These are phyloP conservation scores for Sophora flavescens DNA, from an alignment of 306 rosid species.

Conservation along the genomic window DNA sequence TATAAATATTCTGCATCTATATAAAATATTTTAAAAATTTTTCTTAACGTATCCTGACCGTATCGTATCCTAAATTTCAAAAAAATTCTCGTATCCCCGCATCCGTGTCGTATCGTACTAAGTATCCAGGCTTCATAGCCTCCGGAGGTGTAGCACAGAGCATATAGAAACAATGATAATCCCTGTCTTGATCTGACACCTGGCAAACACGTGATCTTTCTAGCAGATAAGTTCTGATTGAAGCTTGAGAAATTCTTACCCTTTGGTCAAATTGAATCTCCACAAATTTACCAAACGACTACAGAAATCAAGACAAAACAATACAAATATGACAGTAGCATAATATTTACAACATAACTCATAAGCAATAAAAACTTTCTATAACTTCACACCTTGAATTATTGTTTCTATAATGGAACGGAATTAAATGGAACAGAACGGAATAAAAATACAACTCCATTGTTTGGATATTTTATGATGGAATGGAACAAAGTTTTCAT, in stretches of 20 bases:
- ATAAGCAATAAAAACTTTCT: conserved; percentile 21
- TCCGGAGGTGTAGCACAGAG: conserved; percentile 95
- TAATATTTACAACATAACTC: conserved; percentile 29
- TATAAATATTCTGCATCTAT: too few relatives aligned
- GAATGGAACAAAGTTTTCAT: too few relatives aligned
- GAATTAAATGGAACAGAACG: too few relatives aligned
- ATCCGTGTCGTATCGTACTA: too few relatives aligned
- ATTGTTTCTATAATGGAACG: too few relatives aligned
- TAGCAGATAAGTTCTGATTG: conserved; percentile 93
- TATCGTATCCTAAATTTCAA: too few relatives aligned
- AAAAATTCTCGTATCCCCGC: too few relatives aligned
- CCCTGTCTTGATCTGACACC: conserved; percentile 97
- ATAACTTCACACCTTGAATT: conserved; percentile 81
- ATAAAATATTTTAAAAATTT: too few relatives aligned
- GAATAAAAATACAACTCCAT: too few relatives aligned
- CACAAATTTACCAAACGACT: conserved; percentile 99
- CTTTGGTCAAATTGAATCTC: conserved; percentile 94
- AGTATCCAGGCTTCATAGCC: too few relatives aligned
- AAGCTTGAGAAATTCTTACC: conserved; percentile 99
- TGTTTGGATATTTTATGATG: too few relatives aligned
- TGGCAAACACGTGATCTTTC: conserved; percentile 99
- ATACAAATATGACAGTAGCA: conserved; percentile 37
- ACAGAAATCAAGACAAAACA: conserved; percentile 47
- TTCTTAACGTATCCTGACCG: too few relatives aligned
- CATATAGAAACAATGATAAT: conserved; percentile 99